Conservation (phyloP, 169 alveolate species). For the Plasmodium blacklocki region DNA sequence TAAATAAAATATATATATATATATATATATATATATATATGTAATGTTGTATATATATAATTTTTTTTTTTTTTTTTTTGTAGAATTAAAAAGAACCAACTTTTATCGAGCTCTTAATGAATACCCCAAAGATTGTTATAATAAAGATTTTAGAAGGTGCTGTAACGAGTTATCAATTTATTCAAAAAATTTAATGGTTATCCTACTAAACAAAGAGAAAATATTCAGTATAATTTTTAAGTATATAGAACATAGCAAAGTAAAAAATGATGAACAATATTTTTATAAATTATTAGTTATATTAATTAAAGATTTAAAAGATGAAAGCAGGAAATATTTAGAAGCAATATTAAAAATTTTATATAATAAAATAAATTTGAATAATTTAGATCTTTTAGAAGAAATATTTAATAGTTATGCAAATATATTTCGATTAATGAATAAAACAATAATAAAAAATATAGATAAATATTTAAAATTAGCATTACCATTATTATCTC, state of each 20-base stretch:
- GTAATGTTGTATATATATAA: too few species aligned
- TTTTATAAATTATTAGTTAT: slow-evolving; percentile 55
- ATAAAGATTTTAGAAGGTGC: slow-evolving; percentile 54
- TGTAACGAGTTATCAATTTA: slow-evolving; percentile 41
- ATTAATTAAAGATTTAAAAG: slow-evolving; percentile 68
- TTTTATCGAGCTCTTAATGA: slow-evolving; percentile 36
- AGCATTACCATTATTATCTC: slow-evolving; percentile 66
- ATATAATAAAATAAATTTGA: slow-evolving; percentile 50
- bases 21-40: neutral
- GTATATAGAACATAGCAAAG: slow-evolving; percentile 61
- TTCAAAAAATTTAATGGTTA: slow-evolving; percentile 61
- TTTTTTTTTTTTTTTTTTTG: neutral
- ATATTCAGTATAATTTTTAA: slow-evolving; percentile 48
- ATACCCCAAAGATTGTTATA: slow-evolving; percentile 47
- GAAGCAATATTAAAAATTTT: slow-evolving; percentile 54
- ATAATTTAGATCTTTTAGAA: slow-evolving; percentile 62
- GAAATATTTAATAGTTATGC: slow-evolving; percentile 73
- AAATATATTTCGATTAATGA: slow-evolving; percentile 73
- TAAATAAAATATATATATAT: neutral
- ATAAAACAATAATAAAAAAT: slow-evolving; percentile 59
- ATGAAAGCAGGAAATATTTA: slow-evolving; percentile 63
- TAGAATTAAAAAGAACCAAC: slow-evolving; percentile 56
- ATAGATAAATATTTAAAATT: slow-evolving; percentile 62
- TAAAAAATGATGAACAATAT: slow-evolving; percentile 52
- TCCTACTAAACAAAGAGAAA: slow-evolving; percentile 54